Conservation (phyloP, 768 basidiomycete genomes). For the Suillus placidus region DNA sequence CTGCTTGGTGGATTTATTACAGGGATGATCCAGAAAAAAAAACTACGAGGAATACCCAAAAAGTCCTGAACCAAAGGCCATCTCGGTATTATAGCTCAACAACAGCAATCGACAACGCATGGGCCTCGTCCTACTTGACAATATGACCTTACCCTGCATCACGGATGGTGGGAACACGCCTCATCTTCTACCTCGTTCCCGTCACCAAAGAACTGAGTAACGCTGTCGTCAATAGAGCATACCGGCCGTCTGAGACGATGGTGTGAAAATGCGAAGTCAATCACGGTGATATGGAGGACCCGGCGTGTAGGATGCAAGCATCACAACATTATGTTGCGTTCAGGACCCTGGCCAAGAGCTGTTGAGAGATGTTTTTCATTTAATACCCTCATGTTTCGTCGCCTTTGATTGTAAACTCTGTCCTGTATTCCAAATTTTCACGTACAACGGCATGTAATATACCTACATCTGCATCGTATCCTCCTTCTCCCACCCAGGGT, state of each 20-base stretch:
- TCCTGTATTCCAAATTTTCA: not conserved
- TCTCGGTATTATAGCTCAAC: too few species aligned
- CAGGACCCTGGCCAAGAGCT: not conserved
- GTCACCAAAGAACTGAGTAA: not conserved
- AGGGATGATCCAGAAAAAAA: too few species aligned
- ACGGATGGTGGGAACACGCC: not conserved
- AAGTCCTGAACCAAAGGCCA: too few species aligned
- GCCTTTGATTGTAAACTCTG: not conserved
- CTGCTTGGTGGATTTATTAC: too few species aligned
- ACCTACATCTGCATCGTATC: constrained; percentile 79
- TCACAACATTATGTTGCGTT: not conserved
- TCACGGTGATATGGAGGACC: not conserved
- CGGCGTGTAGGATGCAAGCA: not conserved
- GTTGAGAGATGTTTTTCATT: not conserved
- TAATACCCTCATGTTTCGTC: not conserved
- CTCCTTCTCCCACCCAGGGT: constrained; percentile 86
- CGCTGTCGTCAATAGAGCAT: not conserved
- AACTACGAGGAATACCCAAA: too few species aligned
- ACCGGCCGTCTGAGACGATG: not conserved
- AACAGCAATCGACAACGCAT: too few species aligned
- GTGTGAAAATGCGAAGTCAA: not conserved
- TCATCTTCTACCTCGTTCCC: not conserved
- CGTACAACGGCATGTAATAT: not conserved
- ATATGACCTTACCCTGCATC: not conserved
- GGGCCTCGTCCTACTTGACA: too few species aligned